These are phyloP conservation scores for Pseudonectria foliicola DNA, from an alignment of 2,329 filamentous ascomycete species.

Conservation along the genomic window DNA sequence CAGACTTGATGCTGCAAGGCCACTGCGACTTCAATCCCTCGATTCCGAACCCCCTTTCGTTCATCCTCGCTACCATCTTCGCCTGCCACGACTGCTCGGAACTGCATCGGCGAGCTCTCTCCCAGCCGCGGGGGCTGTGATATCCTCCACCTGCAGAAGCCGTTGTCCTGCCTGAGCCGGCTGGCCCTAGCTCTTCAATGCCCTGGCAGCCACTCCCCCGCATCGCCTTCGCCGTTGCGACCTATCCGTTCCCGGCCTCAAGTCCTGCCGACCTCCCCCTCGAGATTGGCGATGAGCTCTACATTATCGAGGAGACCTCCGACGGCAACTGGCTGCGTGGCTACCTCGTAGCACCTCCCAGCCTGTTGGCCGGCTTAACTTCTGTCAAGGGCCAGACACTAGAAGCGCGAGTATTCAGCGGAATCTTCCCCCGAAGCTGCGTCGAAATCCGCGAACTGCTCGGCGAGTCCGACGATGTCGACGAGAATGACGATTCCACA, in stretches of 20 bases:
- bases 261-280: slow-evolving; percentile 87
- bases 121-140: slow-evolving; percentile 11
- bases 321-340: slow-evolving; percentile 91
- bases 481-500: slow-evolving; percentile 32
- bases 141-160: slow-evolving; percentile 7
- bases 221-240: slow-evolving; percentile 96
- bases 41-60: slow-evolving; percentile 4
- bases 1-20: slow-evolving; percentile 24
- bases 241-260: slow-evolving; percentile 83
- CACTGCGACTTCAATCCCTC: slow-evolving; percentile 1
- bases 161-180: slow-evolving; percentile 10
- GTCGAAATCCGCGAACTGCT: slow-evolving; percentile 92
- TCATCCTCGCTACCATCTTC: slow-evolving; percentile 1
- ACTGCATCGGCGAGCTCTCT: slow-evolving; percentile 8
- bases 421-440: slow-evolving; percentile 90
- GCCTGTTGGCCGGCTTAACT: slow-evolving; percentile 83
- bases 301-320: slow-evolving; percentile 95
- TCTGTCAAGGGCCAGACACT: slow-evolving; percentile 87
- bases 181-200: slow-evolving; percentile 47
- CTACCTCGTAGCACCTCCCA: slow-evolving; percentile 91
- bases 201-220: slow-evolving; percentile 95
- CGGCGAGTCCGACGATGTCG: slow-evolving; percentile 58
- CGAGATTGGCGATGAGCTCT: slow-evolving; percentile 96
- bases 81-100: slow-evolving; percentile 7
- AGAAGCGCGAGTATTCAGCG: slow-evolving; percentile 95